Conservation (phyloP, 2,329 filamentous ascomycete species). For the Phaeosphaeria sp. region DNA sequence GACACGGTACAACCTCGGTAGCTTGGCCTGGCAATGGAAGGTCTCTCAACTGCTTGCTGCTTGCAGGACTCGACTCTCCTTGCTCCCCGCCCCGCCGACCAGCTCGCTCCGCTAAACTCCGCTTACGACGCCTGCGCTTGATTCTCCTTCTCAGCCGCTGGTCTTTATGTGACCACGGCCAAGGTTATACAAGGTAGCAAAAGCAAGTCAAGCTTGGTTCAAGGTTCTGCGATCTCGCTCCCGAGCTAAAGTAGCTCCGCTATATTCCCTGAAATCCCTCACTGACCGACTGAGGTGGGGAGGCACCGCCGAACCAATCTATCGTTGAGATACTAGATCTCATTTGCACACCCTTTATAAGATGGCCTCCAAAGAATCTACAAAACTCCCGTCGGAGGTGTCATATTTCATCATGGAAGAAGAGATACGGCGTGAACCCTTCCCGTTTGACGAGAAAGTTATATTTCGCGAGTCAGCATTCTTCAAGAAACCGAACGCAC, state of each 20-base stretch:
- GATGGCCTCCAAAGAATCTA: not conserved
- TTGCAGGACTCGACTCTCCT: not conserved
- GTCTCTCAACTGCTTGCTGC: no score
- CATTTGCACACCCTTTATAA: not conserved
- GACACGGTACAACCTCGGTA: not conserved
- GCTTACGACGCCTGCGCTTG: not conserved
- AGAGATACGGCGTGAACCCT: not conserved
- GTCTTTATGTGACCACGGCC: not conserved
- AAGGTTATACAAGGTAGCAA: constrained; percentile 1
- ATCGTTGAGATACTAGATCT: not conserved
- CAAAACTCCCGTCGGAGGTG: not conserved
- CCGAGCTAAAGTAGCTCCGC: not conserved
- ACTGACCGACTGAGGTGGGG: not conserved
- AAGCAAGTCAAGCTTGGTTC: constrained; percentile 1
- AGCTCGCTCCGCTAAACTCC: not conserved
- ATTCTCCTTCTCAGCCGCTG: not conserved
- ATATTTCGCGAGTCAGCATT: constrained; percentile 13
- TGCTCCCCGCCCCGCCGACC: not conserved
- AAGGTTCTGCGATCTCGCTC: not conserved
- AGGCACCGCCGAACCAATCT: not conserved
- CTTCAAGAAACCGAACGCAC: constrained; percentile 15
- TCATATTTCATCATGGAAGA: not conserved
- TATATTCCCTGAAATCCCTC: not conserved
- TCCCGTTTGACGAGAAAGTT: constrained; percentile 15
- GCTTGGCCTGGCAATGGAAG: no score